Evolutionary conservation across 2,329 filamentous ascomycete genomes (phyloP).

Genomic region (Fusarium sp.): DNA sequence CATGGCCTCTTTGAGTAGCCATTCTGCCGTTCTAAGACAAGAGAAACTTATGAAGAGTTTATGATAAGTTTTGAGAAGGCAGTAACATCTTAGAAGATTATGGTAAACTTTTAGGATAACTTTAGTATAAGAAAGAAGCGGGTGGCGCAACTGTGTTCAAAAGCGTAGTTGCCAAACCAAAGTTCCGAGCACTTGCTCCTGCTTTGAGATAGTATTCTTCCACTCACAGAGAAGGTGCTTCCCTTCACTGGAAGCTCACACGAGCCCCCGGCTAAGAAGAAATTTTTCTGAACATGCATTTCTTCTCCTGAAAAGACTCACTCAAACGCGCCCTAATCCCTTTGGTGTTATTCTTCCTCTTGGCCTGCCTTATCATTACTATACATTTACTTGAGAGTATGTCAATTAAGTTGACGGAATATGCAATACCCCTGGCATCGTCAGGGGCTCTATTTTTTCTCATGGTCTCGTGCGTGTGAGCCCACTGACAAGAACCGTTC

Average conservation of each 20-base stretch:
- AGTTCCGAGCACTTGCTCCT: background rate
- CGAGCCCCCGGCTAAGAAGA: background rate
- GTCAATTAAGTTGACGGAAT: slow-evolving; percentile 21
- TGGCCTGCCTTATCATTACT: slow-evolving; percentile 27
- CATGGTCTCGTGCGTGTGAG: slow-evolving; percentile 22
- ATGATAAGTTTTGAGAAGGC: background rate
- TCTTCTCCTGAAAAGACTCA: background rate
- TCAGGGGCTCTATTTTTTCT: slow-evolving; percentile 20
- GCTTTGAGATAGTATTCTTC: background rate
- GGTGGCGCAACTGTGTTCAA: background rate
- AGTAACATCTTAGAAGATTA: background rate
- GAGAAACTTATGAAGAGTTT: background rate
- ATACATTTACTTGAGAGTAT: slow-evolving; percentile 34
- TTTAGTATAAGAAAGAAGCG: background rate
- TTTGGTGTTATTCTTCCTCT: slow-evolving; percentile 11
- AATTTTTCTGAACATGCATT: background rate
- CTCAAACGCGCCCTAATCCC: background rate
- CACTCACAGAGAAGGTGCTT: background rate
- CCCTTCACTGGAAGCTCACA: background rate
- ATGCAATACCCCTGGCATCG: slow-evolving; percentile 30
- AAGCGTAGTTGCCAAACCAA: background rate
- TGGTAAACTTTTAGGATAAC: background rate
- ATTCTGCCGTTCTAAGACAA: background rate
- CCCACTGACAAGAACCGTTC: slow-evolving; percentile 34
- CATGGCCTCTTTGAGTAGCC: slow-evolving; percentile 6